Percentiles rank a stretch among this genome's conserved stretches.
Conservation (phyloP, 2,329 filamentous ascomycete species). For the Fonsecaea pedrosoi region DNA sequence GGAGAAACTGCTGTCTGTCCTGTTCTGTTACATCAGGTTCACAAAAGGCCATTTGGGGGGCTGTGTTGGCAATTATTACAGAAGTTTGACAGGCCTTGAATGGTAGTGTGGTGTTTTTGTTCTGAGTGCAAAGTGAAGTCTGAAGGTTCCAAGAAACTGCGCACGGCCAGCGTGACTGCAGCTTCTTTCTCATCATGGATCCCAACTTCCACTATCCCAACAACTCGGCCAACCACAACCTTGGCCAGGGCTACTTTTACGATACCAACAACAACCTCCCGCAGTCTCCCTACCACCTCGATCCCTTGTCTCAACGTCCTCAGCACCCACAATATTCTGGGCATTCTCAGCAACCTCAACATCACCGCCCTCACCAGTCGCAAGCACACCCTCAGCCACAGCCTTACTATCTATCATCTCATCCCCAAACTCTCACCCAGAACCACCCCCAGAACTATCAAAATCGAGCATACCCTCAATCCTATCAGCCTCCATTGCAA, state of each 20-base stretch:
- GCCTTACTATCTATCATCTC: slow-evolving; percentile 17
- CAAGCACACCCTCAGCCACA: slow-evolving; percentile 9
- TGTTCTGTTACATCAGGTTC: not conserved
- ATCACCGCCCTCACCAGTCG: too few species aligned
- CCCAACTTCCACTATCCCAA: slow-evolving; percentile 22
- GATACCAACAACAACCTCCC: slow-evolving; percentile 9
- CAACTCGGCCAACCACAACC: not conserved
- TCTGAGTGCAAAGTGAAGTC: not conserved
- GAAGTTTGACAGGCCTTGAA: not conserved
- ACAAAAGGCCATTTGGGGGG: not conserved
- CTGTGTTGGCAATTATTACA: not conserved
- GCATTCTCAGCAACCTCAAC: slow-evolving; percentile 9
- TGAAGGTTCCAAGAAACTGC: not conserved
- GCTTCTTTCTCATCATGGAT: slow-evolving; percentile 23
- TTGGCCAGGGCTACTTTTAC: slow-evolving; percentile 1
- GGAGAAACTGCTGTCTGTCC: not conserved
- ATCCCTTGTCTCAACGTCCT: not conserved
- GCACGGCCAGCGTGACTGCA: not conserved
- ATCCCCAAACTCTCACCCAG: slow-evolving; percentile 20
- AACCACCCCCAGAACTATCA: slow-evolving; percentile 49
- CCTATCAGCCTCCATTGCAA: slow-evolving; percentile 42
- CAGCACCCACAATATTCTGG: not conserved
- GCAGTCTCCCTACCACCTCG: slow-evolving; percentile 6
- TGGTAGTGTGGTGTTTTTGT: not conserved
- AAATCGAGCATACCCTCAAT: slow-evolving; percentile 45